phyloP scores from a whole-genome alignment of 192 early-diverging fungal genomes.

The Entomortierella beljakovae region DNA sequence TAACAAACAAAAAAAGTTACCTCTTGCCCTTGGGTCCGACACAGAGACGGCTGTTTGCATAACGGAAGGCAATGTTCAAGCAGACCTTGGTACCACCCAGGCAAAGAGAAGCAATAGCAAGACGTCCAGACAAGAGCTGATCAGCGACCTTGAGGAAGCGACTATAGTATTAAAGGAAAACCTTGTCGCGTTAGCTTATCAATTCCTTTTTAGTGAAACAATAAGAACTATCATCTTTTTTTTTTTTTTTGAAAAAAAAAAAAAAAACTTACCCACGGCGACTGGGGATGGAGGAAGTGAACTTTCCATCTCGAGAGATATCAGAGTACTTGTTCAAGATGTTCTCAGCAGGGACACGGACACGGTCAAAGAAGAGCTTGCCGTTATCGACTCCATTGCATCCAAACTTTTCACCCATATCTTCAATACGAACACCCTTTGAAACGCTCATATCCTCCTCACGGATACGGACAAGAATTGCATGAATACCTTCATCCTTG shows the following conservation, averaged over 20 bases:
- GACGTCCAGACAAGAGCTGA: conserved; percentile 76
- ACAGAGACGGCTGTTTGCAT: conserved; percentile 73
- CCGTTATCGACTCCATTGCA: conserved; percentile 86
- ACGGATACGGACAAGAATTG: conserved; percentile 79
- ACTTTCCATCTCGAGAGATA: conserved; percentile 65
- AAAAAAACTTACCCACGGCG: conserved; percentile 59
- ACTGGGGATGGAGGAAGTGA: conserved; percentile 62
- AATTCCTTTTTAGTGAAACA: background rate
- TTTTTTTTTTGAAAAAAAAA: background rate
- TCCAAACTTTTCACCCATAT: conserved; percentile 79
- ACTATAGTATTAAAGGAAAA: conserved; percentile 13
- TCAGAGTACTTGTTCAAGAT: conserved; percentile 79
- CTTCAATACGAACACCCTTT: conserved; percentile 76
- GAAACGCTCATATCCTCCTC: conserved; percentile 73
- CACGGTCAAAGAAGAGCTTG: conserved; percentile 65
- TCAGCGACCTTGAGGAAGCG: conserved; percentile 85
- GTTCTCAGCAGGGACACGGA: conserved; percentile 70
- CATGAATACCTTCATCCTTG: conserved; percentile 79
- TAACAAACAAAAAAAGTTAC: conserved; percentile 18
- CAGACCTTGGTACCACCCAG: conserved; percentile 75
- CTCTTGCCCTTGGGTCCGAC: conserved; percentile 83
- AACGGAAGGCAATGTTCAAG: conserved; percentile 76
- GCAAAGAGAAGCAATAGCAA: conserved; percentile 76
- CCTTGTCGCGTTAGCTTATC: background rate
- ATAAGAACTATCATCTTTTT: background rate